Percentiles rank a stretch among this genome's conserved stretches.
Evolutionary conservation across 2,329 filamentous ascomycete genomes (phyloP).

Genomic region (Cladorrhinum sp.): DNA sequence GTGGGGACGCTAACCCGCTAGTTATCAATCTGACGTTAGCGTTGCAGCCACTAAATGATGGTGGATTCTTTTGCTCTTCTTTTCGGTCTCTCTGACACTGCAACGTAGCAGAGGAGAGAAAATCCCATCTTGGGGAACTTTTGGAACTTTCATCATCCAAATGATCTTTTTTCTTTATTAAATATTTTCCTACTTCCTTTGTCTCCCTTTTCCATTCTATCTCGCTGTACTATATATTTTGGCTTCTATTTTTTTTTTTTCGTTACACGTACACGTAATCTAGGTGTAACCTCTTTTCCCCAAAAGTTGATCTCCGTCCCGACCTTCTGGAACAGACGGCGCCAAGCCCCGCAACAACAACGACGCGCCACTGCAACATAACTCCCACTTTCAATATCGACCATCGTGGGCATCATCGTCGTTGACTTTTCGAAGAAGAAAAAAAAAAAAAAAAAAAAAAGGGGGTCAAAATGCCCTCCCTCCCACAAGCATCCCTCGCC

Average conservation of each 20-base stretch:
- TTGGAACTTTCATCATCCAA: no score
- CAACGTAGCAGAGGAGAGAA: neutral
- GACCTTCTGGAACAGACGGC: neutral
- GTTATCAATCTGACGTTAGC: neutral
- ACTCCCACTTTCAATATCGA: neutral
- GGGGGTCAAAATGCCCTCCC: neutral
- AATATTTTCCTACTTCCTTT: no score
- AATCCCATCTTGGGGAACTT: no score
- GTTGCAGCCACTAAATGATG: neutral
- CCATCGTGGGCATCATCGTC: no score
- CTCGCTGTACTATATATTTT: no score
- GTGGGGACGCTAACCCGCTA: neutral
- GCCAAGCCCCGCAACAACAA: neutral
- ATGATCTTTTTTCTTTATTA: neutral
- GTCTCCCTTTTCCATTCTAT: neutral
- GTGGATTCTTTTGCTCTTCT: neutral
- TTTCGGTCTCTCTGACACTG: neutral
- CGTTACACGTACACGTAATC: neutral
- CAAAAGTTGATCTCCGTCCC: no score
- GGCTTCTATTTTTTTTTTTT: neutral
- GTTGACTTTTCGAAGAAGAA: no score
- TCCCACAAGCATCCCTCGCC: constrained; percentile 7
- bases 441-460: neutral
- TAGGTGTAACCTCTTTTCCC: neutral
- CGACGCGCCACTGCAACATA: neutral